Percentiles rank a stretch among this genome's conserved stretches.
Conservation (phyloP, 805 yeast species). For the Spathaspora passalidarum region DNA sequence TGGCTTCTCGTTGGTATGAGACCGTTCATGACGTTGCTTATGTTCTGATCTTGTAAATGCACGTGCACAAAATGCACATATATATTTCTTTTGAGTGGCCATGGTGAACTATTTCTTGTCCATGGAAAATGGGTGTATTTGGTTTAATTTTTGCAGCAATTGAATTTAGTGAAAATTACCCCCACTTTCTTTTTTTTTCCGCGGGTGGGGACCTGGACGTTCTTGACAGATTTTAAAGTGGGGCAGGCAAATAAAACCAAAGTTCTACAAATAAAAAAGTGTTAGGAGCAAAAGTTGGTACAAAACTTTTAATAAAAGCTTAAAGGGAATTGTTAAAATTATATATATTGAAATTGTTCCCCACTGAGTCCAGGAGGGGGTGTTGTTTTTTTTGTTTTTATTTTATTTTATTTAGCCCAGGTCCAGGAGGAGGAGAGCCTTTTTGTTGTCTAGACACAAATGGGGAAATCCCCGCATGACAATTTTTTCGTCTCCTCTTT, state of each 20-base stretch:
- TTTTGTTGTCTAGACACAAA: not conserved
- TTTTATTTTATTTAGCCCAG: no score
- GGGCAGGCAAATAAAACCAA: no score
- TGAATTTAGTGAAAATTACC: not conserved
- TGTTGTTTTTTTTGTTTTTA: not conserved
- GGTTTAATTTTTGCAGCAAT: not conserved
- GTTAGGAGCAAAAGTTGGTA: no score
- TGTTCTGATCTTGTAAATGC: conserved; percentile 81
- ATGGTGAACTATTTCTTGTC: conserved; percentile 5
- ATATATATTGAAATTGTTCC: not conserved
- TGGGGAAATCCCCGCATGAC: conserved; percentile 4
- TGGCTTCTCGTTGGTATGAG: conserved; percentile 79
- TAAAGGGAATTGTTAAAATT: not conserved
- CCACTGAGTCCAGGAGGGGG: not conserved
- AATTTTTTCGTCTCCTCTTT: not conserved
- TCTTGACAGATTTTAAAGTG: no score
- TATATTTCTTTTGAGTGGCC: conserved; percentile 60
- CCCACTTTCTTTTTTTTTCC: conserved; percentile 1
- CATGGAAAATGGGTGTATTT: not conserved
- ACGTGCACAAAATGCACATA: conserved; percentile 77
- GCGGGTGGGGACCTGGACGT: no score
- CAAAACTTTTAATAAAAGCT: not conserved
- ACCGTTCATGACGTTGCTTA: conserved; percentile 72
- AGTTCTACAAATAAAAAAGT: no score
- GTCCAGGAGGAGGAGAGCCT: not conserved